phyloP scores from a whole-genome alignment of 2,329 filamentous ascomycete species.

The Fusarium tjaetaba region DNA sequence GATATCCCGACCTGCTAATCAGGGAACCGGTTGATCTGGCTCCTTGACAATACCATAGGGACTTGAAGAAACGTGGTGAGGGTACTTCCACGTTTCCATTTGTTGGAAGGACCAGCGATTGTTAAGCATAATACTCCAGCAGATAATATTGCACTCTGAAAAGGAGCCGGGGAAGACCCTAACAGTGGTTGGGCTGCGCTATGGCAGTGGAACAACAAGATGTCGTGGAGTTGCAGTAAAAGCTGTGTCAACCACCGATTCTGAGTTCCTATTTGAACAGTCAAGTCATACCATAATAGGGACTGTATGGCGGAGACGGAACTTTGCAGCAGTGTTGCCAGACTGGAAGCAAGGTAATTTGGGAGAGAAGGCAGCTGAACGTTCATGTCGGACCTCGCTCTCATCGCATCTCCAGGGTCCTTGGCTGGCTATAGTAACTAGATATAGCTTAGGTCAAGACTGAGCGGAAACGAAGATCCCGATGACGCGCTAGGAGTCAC shows the following conservation, averaged over 20 bases:
- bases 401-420: not conserved
- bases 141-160: not conserved
- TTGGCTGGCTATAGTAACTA: not conserved
- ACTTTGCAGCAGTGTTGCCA: not conserved
- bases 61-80: not conserved
- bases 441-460: not conserved
- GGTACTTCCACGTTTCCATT: not conserved
- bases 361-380: not conserved
- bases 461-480: constrained; percentile 15
- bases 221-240: not conserved
- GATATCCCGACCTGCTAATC: not conserved
- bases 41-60: not conserved
- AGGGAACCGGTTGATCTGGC: not conserved
- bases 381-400: constrained; percentile 3
- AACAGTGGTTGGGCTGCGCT: not conserved
- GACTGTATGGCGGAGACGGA: not conserved
- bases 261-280: constrained; percentile 8
- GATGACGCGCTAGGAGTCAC: constrained; percentile 24
- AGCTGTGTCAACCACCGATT: not conserved
- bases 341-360: not conserved
- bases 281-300: constrained; percentile 6
- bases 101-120: not conserved
- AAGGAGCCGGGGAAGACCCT: not conserved
- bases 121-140: not conserved
- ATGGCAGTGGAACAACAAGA: not conserved